Percentiles rank a stretch among this genome's conserved stretches.
Evolutionary conservation across 768 basidiomycete genomes (phyloP).

Genomic region (Trametes elegans): DNA sequence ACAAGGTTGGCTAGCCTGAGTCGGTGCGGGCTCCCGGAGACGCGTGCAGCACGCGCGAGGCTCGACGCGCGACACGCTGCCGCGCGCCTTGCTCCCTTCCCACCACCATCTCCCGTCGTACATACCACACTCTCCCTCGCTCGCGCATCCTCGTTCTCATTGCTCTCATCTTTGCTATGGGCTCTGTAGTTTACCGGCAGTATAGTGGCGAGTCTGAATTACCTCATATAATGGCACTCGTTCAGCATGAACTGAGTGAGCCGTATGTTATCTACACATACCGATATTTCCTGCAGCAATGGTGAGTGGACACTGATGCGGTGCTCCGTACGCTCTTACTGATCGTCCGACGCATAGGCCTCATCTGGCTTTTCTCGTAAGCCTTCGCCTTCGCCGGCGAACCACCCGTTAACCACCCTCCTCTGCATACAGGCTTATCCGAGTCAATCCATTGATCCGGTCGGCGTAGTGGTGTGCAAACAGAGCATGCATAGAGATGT

Average conservation of each 20-base stretch:
- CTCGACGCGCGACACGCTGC: constrained; percentile 14
- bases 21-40: constrained; percentile 4
- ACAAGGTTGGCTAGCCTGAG: constrained; percentile 9
- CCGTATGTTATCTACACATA: constrained; percentile 97
- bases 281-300: constrained; percentile 94
- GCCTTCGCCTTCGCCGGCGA: constrained; percentile 9
- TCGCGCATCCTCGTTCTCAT: background rate
- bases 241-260: constrained; percentile 91
- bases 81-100: constrained; percentile 8
- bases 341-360: constrained; percentile 59
- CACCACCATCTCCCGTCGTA: background rate
- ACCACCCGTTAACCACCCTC: constrained; percentile 24
- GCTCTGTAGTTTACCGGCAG: constrained; percentile 59
- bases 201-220: constrained; percentile 79
- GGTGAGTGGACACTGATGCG: constrained; percentile 52
- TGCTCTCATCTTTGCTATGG: constrained; percentile 1
- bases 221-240: constrained; percentile 79
- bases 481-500: constrained; percentile 81
- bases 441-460: constrained; percentile 50
- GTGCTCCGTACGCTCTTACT: background rate
- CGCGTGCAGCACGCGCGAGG: constrained; percentile 10
- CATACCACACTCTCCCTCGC: background rate
- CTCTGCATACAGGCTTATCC: constrained; percentile 54
- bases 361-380: constrained; percentile 79
- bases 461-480: constrained; percentile 97